Evolutionary conservation across 768 basidiomycete genomes (phyloP).

Genomic region (Pisolithus orientalis): DNA sequence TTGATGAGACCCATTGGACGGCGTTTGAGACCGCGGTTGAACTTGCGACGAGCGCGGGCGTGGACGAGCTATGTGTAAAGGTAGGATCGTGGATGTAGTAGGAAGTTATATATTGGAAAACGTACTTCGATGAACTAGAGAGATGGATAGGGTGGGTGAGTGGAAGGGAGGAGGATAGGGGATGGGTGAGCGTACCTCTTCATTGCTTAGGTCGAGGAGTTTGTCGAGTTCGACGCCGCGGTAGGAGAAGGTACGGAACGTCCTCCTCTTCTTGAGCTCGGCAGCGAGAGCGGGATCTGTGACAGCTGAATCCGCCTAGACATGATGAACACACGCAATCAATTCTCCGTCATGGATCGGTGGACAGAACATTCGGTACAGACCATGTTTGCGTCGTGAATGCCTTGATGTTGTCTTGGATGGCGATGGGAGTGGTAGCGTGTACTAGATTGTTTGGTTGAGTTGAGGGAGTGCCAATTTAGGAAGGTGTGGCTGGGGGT

Average conservation of each 20-base stretch:
- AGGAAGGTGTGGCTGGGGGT: conserved; percentile 44
- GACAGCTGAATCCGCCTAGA: conserved; percentile 71
- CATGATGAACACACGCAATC: neutral
- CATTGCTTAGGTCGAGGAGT: conserved; percentile 92
- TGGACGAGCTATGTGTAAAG: conserved; percentile 74
- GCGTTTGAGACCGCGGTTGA: conserved; percentile 98
- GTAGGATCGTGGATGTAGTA: conserved; percentile 1
- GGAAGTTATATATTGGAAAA: conserved; percentile 5
- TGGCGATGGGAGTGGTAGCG: conserved; percentile 8
- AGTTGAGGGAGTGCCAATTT: conserved; percentile 14
- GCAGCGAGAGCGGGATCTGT: conserved; percentile 94
- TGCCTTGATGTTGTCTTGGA: conserved; percentile 22
- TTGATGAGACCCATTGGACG: conserved; percentile 98
- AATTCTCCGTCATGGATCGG: neutral
- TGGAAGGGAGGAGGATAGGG: neutral
- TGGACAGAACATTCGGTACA: neutral
- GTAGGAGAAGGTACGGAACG: conserved; percentile 98
- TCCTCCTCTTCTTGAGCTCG: conserved; percentile 97
- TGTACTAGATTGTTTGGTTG: conserved; percentile 13
- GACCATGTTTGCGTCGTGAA: conserved; percentile 30
- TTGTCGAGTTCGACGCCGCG: conserved; percentile 98
- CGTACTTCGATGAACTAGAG: conserved; percentile 74
- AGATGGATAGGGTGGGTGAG: neutral
- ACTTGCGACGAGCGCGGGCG: conserved; percentile 96
- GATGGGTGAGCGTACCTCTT: conserved; percentile 59